Conservation (phyloP, 352 stramenopile species). For the Phytophthora citricola region DNA sequence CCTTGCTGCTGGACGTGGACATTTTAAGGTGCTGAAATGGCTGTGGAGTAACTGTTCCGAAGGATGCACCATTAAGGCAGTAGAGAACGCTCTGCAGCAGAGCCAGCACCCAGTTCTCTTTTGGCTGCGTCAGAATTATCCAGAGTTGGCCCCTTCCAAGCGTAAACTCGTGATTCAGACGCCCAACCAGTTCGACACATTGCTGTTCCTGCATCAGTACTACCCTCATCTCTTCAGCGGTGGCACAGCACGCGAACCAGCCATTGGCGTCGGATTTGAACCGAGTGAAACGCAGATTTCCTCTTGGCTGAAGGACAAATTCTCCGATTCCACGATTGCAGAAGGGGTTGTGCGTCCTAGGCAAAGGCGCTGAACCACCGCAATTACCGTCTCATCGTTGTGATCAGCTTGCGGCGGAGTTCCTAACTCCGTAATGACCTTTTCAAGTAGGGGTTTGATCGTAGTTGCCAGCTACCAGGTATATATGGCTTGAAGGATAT, state of each 20-base stretch:
- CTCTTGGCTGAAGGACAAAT: background rate
- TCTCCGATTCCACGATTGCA: background rate
- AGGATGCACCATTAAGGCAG: constrained; percentile 2
- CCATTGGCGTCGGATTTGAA: background rate
- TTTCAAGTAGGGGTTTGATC: no score
- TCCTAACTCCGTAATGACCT: no score
- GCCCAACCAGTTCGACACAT: background rate
- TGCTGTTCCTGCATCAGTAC: background rate
- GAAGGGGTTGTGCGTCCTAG: background rate
- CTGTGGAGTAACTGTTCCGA: background rate
- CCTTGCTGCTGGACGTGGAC: constrained; percentile 1
- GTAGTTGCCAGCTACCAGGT: no score
- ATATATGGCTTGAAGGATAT: no score
- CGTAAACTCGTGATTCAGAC: background rate
- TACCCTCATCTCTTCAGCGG: background rate
- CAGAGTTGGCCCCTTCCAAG: background rate
- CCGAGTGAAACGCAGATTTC: background rate
- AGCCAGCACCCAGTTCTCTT: background rate
- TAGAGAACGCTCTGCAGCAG: background rate
- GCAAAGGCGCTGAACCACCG: no score
- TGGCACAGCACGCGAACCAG: background rate
- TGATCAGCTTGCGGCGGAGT: no score
- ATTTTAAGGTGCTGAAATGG: constrained; percentile 12
- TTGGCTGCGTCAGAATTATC: background rate
- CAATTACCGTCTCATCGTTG: no score